Conservation (phyloP, 441 rosid genomes). For the Gossypium gossypioides region DNA sequence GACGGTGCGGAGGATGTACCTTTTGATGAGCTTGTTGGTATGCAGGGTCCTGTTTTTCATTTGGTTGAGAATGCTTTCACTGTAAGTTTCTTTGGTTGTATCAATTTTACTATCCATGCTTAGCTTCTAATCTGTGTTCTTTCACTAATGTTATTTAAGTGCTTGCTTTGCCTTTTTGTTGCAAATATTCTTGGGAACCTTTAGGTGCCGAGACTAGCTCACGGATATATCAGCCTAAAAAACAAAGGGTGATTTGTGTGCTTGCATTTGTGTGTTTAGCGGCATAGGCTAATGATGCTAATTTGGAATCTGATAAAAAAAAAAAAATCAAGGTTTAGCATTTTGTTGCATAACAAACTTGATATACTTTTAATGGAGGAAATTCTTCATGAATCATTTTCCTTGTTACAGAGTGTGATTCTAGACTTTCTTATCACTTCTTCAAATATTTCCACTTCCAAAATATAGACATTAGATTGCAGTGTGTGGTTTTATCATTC, state of each 20-base stretch:
- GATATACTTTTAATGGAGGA: background rate
- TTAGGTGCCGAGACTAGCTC: background rate
- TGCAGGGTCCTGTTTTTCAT: constrained; percentile 99
- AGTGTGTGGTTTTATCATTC: background rate
- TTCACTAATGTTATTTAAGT: background rate
- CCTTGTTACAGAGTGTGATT: background rate
- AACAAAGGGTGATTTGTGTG: background rate
- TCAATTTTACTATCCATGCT: constrained; percentile 6
- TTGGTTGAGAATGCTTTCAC: constrained; percentile 98
- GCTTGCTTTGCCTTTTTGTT: background rate
- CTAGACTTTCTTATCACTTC: background rate
- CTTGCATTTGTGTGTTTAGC: background rate
- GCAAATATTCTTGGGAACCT: background rate
- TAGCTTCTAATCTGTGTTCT: background rate
- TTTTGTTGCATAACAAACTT: too few species aligned
- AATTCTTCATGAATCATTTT: background rate
- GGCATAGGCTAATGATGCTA: background rate
- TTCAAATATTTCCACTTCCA: background rate
- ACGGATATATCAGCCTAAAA: background rate
- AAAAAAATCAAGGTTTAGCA: background rate
- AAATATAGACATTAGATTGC: background rate
- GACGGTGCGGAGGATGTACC: constrained; percentile 99
- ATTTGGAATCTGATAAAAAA: background rate
- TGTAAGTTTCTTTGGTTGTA: constrained; percentile 39
- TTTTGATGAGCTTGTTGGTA: constrained; percentile 95